These are phyloP conservation scores for Botrytis paeoniae DNA, from an alignment of 2,329 filamentous ascomycete species.

Conservation along the genomic window DNA sequence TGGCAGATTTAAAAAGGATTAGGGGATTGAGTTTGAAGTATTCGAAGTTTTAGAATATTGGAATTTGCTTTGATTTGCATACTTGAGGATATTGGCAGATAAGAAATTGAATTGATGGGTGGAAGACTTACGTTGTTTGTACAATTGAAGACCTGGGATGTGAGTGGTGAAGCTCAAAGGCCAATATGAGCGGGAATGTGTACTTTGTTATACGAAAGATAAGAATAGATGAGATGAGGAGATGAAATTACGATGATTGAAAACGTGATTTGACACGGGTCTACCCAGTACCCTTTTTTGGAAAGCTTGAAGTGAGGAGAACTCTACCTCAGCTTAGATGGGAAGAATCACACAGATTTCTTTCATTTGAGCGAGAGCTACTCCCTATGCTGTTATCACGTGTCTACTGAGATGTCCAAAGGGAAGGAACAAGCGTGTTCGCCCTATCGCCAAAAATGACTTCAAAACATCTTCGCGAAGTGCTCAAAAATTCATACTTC, in stretches of 20 bases:
- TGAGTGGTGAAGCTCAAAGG: neutral
- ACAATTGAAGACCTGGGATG: no score
- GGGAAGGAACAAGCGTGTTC: neutral
- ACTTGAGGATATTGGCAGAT: neutral
- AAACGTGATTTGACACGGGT: no score
- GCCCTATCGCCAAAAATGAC: neutral
- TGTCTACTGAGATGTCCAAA: fast-evolving
- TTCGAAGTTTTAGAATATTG: no score
- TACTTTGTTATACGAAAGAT: no score
- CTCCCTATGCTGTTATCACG: neutral
- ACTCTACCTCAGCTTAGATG: neutral
- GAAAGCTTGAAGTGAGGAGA: no score
- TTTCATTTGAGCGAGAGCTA: neutral
- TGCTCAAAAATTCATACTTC: neutral
- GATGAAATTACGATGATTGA: neutral
- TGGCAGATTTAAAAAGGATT: neutral
- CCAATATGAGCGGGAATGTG: neutral
- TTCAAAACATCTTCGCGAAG: no score
- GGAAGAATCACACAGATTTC: neutral
- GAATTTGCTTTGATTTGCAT: no score
- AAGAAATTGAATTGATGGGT: neutral
- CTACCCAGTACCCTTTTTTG: no score
- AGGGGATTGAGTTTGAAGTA: no score
- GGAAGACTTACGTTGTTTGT: neutral
- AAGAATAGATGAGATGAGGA: no score